These are phyloP conservation scores for Verruconis gallopava DNA, from an alignment of 2,329 filamentous ascomycete species.

Conservation along the genomic window DNA sequence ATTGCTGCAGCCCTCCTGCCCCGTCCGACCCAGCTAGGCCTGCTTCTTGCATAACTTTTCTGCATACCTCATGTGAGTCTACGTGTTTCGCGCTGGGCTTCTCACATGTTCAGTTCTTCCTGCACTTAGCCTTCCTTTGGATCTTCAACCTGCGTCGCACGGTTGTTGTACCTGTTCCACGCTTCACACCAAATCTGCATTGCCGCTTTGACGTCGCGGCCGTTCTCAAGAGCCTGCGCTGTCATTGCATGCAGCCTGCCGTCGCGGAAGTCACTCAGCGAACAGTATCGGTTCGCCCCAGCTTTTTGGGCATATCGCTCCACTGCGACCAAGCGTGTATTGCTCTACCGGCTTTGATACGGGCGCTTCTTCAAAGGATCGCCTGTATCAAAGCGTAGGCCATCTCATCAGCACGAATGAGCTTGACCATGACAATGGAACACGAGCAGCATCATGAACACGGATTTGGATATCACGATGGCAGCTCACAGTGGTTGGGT, in stretches of 20 bases:
- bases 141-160: conserved; percentile 5
- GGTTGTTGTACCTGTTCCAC: conserved; percentile 3
- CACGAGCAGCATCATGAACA: conserved; percentile 21
- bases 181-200: conserved; percentile 1
- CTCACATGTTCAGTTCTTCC: conserved; percentile 9
- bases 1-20: background rate
- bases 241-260: conserved; percentile 8
- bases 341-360: conserved; percentile 3
- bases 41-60: conserved; percentile 1
- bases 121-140: conserved; percentile 7
- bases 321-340: conserved; percentile 1
- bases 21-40: conserved; percentile 1
- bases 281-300: conserved; percentile 5
- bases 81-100: background rate
- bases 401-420: background rate
- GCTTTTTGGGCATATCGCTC: background rate
- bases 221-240: conserved; percentile 6
- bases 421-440: conserved; percentile 30
- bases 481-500: conserved; percentile 20
- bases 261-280: conserved; percentile 7
- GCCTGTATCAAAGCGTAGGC: conserved; percentile 2
- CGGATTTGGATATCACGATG: conserved; percentile 24
- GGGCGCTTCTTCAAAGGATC: conserved; percentile 1
- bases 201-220: background rate
- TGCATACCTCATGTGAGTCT: conserved; percentile 3